Percentiles rank a stretch among this genome's conserved stretches.
Evolutionary conservation across 768 basidiomycete genomes (phyloP).

Genomic region (Rhodotorula diobovata): DNA sequence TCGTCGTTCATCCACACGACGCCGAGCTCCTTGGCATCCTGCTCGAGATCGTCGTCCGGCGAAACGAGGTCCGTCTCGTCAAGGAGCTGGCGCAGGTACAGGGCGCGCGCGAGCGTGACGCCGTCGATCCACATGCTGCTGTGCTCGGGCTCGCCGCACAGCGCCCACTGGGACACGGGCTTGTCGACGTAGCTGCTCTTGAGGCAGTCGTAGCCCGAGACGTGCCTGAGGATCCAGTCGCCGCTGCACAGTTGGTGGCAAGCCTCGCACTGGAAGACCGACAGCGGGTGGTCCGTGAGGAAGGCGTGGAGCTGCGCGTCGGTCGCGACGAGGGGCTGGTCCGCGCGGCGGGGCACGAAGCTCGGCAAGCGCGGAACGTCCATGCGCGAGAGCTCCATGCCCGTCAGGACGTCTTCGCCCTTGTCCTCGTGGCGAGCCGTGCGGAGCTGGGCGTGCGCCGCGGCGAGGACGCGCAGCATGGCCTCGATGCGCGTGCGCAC

Average conservation of each 20-base stretch:
- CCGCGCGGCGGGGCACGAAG: conserved; percentile 13
- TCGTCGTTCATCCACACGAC: not conserved
- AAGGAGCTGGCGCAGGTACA: not conserved
- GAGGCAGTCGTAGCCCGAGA: not conserved
- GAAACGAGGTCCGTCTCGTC: not conserved
- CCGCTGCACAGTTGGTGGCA: not conserved
- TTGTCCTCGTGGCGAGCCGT: not conserved
- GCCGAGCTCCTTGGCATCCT: too few relatives aligned
- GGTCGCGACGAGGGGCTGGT: conserved; percentile 3
- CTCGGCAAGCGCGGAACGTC: conserved; percentile 14
- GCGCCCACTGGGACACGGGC: not conserved
- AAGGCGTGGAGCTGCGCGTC: conserved; percentile 16
- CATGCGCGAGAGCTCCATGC: not conserved
- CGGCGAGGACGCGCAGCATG: not conserved
- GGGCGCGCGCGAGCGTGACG: not conserved
- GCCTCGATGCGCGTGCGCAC: conserved; percentile 1
- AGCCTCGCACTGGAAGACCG: not conserved
- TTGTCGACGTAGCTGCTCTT: not conserved
- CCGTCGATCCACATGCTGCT: not conserved
- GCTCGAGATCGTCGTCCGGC: not conserved
- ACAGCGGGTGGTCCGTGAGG: conserved; percentile 1
- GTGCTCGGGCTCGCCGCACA: not conserved
- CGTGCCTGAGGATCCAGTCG: not conserved
- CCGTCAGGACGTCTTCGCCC: not conserved
- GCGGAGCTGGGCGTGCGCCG: not conserved